Conservation (phyloP, 257 asterid species). For the Ballota nigra region DNA sequence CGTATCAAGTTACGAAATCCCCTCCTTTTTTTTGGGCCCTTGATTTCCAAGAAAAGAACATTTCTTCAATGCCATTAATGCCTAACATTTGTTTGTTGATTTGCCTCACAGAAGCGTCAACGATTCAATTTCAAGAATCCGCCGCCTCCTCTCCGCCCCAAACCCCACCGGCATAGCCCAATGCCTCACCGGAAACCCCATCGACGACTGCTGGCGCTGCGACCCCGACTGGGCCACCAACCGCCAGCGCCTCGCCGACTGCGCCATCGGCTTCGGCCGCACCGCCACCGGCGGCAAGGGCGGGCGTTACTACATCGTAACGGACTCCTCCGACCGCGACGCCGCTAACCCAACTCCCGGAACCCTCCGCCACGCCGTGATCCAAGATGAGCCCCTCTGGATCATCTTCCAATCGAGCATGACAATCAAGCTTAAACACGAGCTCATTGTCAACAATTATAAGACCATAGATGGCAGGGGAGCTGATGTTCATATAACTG, state of each 20-base stretch:
- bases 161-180: constrained; percentile 36
- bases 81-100: neutral
- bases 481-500: constrained; percentile 57
- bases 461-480: constrained; percentile 80
- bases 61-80: neutral
- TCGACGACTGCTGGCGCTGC: constrained; percentile 97
- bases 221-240: constrained; percentile 75
- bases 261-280: constrained; percentile 73
- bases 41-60: constrained; percentile 4
- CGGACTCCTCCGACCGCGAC: constrained; percentile 74
- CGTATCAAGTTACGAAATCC: neutral
- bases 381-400: constrained; percentile 89
- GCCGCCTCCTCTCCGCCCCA: constrained; percentile 37
- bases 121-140: constrained; percentile 52
- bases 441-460: constrained; percentile 60
- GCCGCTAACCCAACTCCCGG: constrained; percentile 58
- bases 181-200: constrained; percentile 87
- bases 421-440: constrained; percentile 66
- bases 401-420: constrained; percentile 59
- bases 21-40: neutral
- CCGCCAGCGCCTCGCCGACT: constrained; percentile 77
- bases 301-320: constrained; percentile 62
- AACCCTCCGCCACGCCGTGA: constrained; percentile 79
- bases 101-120: constrained; percentile 45
- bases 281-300: constrained; percentile 68